Base-by-base conservation (phyloP, 495 filamentous ascomycete species). In the Lophiotrema nucula region DNA sequence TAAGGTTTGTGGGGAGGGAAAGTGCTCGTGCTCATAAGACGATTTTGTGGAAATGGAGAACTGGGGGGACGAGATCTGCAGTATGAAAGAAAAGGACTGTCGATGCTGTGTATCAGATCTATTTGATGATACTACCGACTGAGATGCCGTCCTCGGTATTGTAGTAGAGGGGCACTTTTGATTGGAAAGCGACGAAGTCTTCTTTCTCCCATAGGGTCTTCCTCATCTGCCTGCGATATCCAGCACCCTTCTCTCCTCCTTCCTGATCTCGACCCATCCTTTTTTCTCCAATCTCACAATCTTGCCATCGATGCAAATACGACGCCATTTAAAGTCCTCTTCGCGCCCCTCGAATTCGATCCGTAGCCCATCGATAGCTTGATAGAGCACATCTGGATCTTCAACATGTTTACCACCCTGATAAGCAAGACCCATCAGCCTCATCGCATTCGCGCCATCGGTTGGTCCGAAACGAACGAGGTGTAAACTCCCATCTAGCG, bases 291-390 rank as follows among this genome's bases (percentile, higher is more conserved):
- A 68, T 51, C 77, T 79, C 10, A 95, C 79, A 60, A 95, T 92
- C 54, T 85, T 88, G 12, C 92, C 92, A 73, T 97, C 92, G 21
- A 97, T 75, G 67, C 92, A 97, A 1, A 95, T 81, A 57, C 89
- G 81, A 53, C 91, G 74, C 90, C 90, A 96, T 58, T 82, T 75
- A 38, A 81, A 67, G 44, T 87, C 81, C 27, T 68, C 76, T 41
- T 83, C 76, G 13, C 66, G 55, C 62, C 92, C 86, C 8, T 77
- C 54, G 33, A 95, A 83, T 28, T 83, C 76, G 25, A 96, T 81
- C 41, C 75, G 76, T 21, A 92, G 41, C 21, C 79, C 78, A 2
- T 84, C 80, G 37, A 90, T 72, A 22, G 78, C 74, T 18, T 82
- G 78, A 69, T 96, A 96, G 0, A 77, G 76, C 1, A 92, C 87